phyloP scores from a whole-genome alignment of 495 filamentous ascomycete genomes.

The Gamarada debralockiae region DNA sequence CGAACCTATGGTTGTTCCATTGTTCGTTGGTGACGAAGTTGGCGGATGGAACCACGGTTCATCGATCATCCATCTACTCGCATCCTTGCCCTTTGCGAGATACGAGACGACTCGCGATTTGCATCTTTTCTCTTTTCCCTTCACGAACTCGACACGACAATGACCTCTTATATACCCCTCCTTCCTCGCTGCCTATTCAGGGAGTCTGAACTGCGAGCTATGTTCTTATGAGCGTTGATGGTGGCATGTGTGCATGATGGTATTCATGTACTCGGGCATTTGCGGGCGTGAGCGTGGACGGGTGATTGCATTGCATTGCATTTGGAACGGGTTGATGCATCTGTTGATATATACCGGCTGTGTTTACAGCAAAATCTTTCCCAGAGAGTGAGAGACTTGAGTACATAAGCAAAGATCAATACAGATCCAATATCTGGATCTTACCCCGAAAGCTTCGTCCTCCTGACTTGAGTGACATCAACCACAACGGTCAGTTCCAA shows the following conservation, averaged over 20 bases:
- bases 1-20: conserved; percentile 17
- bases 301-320: background rate
- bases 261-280: background rate
- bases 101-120: background rate
- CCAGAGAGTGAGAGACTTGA: too few species aligned
- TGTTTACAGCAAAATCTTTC: too few species aligned
- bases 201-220: too few species aligned
- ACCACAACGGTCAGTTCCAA: too few species aligned
- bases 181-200: too few species aligned
- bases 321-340: too few species aligned
- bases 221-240: background rate
- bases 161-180: background rate
- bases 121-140: background rate
- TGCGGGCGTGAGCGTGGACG: background rate
- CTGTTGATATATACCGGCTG: too few species aligned
- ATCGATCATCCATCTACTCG: conserved; percentile 1
- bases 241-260: background rate
- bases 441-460: too few species aligned
- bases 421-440: too few species aligned
- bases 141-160: background rate
- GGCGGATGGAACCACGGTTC: background rate
- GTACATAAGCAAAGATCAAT: too few species aligned
- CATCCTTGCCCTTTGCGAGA: background rate
- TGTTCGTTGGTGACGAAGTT: conserved; percentile 18
- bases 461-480: too few species aligned